Conservation (phyloP, 495 filamentous ascomycete species). For the Xylaria palmicola region DNA sequence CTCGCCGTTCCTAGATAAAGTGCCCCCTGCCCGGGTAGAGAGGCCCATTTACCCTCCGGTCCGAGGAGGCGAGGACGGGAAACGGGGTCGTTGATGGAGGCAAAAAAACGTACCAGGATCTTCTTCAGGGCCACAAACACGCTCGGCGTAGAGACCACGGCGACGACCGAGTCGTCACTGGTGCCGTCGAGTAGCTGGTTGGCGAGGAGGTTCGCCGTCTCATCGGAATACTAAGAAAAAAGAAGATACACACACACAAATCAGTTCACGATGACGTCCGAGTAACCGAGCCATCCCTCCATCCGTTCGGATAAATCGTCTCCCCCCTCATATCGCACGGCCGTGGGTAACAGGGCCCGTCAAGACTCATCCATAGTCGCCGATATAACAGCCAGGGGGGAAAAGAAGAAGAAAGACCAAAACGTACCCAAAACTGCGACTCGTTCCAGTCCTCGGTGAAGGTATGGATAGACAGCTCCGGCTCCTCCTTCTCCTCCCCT, state of each 20-base stretch:
- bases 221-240: conserved; percentile 70
- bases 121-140: conserved; percentile 75
- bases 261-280: too few species aligned
- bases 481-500: conserved; percentile 13
- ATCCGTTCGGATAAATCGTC: too few species aligned
- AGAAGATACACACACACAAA: too few species aligned
- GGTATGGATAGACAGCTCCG: conserved; percentile 61
- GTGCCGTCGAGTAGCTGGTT: conserved; percentile 59
- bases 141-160: conserved; percentile 70
- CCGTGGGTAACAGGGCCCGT: too few species aligned
- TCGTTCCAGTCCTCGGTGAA: conserved; percentile 83
- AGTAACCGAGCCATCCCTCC: too few species aligned
- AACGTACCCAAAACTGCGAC: conserved; percentile 71
- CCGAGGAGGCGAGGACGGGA: too few species aligned
- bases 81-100: conserved; percentile 11
- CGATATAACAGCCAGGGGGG: not conserved
- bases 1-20: too few species aligned
- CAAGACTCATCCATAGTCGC: not conserved
- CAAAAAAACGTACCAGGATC: conserved; percentile 50
- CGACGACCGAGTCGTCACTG: conserved; percentile 54
- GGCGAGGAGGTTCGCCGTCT: conserved; percentile 63
- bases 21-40: too few species aligned
- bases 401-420: not conserved
- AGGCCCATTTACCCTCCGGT: too few species aligned
- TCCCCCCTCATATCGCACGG: too few species aligned